Base-by-base conservation (phyloP, 306 rosid genomes). In the Carpinus viminea region DNA sequence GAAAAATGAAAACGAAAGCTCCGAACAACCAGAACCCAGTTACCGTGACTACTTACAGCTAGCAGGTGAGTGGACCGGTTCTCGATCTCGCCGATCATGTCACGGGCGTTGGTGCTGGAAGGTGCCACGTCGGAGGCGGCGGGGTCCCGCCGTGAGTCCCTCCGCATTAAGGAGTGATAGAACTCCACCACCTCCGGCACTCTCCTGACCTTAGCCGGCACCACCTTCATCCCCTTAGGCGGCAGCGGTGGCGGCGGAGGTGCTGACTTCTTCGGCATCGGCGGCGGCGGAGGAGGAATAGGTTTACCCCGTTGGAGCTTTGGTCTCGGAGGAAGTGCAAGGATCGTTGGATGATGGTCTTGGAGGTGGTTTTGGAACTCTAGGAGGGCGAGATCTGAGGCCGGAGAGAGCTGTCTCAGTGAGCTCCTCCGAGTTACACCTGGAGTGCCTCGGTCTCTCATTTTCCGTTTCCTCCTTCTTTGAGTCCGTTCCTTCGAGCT, bases 51-150 rank as follows among this genome's bases (percentile, higher is more conserved):
- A 70, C 99, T 89, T 86, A 96, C 99, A 52, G 97, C 97, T 74
- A 90, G 87, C 78, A 96, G 75, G 80, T 96, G 88, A 59, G 97
- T 60, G 1, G 99, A 96, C n/a, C 99, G 98, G 85, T 96, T 96
- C 90, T 93, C 99, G n/a, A 96, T 96, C 90, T 96, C 99, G 54
- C 98, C 99, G 90, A 96, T 96, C 99, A 96, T 96, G 86, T 93
- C 97, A 5, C 99, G 98, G 24, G 99, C 85, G 43, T 87, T 96
- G 56, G 96, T 83, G 51, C 93, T 85, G 11, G 90, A 74, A 82
- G 90, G 89, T 0, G 72, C 83, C 68, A 90, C 98, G 10, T 82
- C 41, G 12, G 18, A 64, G 21, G 88, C 82, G 65, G 86, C 54
- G 1, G 89, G 72, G 3, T 96, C 98, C 34, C 90, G 85, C 57